Percentiles rank a stretch among this genome's conserved stretches.
phyloP scores from a whole-genome alignment of 148 eudicot species.

The Camellia lanceoleosa region DNA sequence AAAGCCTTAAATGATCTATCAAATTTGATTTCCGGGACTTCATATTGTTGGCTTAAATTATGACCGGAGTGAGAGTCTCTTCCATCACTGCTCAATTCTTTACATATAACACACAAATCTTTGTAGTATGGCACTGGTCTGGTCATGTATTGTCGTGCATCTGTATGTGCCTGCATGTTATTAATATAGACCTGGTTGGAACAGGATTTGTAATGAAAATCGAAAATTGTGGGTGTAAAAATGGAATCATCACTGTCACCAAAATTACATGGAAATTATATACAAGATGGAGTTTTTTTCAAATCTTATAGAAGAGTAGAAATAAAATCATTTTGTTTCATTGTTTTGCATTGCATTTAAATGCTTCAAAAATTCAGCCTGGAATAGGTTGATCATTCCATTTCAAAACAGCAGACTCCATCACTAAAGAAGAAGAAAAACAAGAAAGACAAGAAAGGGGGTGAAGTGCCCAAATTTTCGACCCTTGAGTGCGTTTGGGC shows the following conservation, averaged over 20 bases:
- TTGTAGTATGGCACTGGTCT: constrained; percentile 36
- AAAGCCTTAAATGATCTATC: background rate
- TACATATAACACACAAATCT: constrained; percentile 32
- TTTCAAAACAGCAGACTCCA: background rate
- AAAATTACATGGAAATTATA: background rate
- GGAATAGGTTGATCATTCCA: background rate
- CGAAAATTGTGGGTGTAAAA: background rate
- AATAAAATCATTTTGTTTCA: background rate
- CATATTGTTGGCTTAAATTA: constrained; percentile 11
- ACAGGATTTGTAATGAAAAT: background rate
- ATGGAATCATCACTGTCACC: background rate
- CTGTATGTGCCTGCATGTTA: constrained; percentile 33
- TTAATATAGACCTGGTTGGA: constrained; percentile 1
- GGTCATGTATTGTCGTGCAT: constrained; percentile 38
- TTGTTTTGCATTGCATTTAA: background rate
- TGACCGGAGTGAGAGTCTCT: constrained; percentile 16
- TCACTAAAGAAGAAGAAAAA: background rate
- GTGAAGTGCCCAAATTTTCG: background rate
- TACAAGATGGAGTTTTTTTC: background rate
- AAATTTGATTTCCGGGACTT: background rate
- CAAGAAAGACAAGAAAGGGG: background rate
- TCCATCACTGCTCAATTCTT: constrained; percentile 18
- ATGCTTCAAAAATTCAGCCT: constrained; percentile 14
- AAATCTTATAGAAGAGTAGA: background rate
- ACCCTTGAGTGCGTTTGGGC: no score